These are phyloP conservation scores for Pleurotus eryngii DNA, from an alignment of 768 basidiomycete species.

Conservation along the genomic window DNA sequence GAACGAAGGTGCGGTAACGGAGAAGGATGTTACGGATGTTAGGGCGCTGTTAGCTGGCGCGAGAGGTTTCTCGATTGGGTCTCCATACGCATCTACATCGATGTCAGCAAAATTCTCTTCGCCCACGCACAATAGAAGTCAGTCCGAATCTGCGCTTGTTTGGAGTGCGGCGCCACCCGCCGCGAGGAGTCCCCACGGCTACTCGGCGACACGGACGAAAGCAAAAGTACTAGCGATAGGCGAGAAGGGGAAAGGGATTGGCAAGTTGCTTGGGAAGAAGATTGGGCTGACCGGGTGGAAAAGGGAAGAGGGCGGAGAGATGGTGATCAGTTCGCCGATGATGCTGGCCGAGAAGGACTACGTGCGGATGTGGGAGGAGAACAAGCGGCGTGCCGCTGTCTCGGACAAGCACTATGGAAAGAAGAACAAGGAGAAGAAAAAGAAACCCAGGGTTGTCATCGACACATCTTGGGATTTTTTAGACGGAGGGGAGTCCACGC, in stretches of 20 bases:
- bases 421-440: constrained; percentile 7
- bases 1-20: neutral
- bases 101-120: neutral
- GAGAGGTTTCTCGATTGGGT: neutral
- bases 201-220: too few species aligned
- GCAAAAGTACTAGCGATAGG: neutral
- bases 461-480: constrained; percentile 6
- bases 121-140: neutral
- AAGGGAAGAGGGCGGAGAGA: neutral
- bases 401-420: neutral
- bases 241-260: neutral
- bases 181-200: neutral
- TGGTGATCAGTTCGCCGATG: neutral
- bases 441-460: neutral
- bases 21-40: neutral
- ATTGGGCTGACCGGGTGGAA: neutral
- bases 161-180: neutral
- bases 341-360: neutral
- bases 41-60: neutral
- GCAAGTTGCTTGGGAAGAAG: neutral
- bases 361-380: neutral
- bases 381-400: neutral
- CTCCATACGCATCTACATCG: neutral
- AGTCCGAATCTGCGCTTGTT: neutral
- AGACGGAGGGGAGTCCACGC: constrained; percentile 1